These are phyloP conservation scores for Saccharomycopsis sp. DNA, from an alignment of 805 yeast genomes.

Conservation along the genomic window DNA sequence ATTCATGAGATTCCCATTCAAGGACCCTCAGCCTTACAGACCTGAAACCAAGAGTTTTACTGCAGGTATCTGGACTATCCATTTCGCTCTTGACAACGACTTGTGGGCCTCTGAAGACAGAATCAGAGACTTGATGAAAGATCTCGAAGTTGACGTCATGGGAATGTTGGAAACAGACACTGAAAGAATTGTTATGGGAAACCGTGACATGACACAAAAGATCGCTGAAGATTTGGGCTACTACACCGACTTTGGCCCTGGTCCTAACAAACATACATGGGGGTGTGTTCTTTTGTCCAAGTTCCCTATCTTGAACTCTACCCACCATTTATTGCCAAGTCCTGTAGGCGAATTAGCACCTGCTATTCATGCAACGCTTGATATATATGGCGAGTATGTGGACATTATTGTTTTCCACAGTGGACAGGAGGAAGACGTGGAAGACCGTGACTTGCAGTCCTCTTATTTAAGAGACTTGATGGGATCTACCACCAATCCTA, in stretches of 20 bases:
- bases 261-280: conserved; percentile 98
- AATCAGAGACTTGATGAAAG: conserved; percentile 76
- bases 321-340: conserved; percentile 88
- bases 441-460: conserved; percentile 85
- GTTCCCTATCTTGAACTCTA: conserved; percentile 86
- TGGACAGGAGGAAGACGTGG: conserved; percentile 96
- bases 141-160: conserved; percentile 84
- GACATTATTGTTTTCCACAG: conserved; percentile 97
- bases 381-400: conserved; percentile 77
- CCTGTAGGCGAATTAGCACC: conserved; percentile 99
- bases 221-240: conserved; percentile 88
- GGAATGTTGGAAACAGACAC: conserved; percentile 92
- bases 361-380: conserved; percentile 92
- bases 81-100: conserved; percentile 93
- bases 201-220: conserved; percentile 86
- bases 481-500: conserved; percentile 79
- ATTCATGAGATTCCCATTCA: conserved; percentile 49
- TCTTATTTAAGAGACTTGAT: conserved; percentile 67
- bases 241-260: conserved; percentile 97
- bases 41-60: conserved; percentile 68
- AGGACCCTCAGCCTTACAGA: conserved; percentile 60
- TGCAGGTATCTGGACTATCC: conserved; percentile 98
- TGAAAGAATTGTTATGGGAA: conserved; percentile 89
- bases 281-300: conserved; percentile 89
- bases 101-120: conserved; percentile 96